Conservation (phyloP, 139 green algal genomes). For the Zygnema circumcarinatum region DNA sequence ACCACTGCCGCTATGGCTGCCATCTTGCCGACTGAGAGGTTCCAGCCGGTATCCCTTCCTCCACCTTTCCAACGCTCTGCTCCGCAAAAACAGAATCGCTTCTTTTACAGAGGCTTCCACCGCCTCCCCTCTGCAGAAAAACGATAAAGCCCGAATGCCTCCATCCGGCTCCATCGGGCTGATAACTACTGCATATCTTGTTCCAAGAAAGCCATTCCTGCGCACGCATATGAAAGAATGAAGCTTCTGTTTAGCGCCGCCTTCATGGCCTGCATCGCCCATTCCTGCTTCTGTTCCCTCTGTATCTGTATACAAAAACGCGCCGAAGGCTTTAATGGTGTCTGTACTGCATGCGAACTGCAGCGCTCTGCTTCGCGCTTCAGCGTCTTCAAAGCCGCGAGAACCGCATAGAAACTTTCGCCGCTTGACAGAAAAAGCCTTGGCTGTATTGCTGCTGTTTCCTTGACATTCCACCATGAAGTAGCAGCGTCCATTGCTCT, state of each 20-base stretch:
- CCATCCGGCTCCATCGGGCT: not conserved
- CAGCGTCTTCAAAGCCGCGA: slow-evolving; percentile 16
- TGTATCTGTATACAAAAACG: not conserved
- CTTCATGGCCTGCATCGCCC: not conserved
- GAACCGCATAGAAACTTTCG: slow-evolving; percentile 8
- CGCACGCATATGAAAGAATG: slow-evolving; percentile 4
- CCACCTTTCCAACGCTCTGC: slow-evolving; percentile 1
- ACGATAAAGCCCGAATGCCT: slow-evolving; percentile 5
- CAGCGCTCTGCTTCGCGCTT: slow-evolving; percentile 4
- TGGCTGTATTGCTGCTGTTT: not conserved
- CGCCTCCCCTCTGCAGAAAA: not conserved
- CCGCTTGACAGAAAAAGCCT: not conserved
- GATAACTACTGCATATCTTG: not conserved
- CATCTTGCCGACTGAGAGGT: not conserved
- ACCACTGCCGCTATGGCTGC: too few relatives aligned
- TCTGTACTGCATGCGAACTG: slow-evolving; percentile 22
- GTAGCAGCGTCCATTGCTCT: not conserved
- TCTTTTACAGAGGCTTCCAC: not conserved
- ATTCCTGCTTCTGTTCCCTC: not conserved
- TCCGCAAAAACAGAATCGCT: slow-evolving; percentile 19
- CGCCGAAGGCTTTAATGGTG: not conserved
- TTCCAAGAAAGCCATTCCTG: not conserved
- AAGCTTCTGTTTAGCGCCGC: not conserved
- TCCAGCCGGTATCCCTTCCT: not conserved
- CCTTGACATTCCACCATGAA: slow-evolving; percentile 5